Evolutionary conservation across 2,329 filamentous ascomycete species (phyloP), one percentile per base, ranked within the genome.

Genomic region (Mollisia scopiformis): DNA sequence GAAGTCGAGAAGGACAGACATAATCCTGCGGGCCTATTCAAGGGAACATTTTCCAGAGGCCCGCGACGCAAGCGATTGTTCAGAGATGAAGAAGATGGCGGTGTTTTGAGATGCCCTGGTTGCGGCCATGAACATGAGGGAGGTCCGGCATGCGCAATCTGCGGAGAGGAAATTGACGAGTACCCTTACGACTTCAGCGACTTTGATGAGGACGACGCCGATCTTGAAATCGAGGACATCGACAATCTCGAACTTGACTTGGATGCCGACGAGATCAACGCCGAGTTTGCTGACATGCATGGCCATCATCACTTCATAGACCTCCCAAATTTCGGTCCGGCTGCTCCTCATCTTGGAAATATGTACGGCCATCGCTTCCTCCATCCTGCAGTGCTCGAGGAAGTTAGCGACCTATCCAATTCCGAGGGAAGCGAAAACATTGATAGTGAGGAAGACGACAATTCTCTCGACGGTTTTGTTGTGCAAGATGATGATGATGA

Each of bases 111-210:
- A 65, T 91, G 88, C 71, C 87, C 87, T 1, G 64, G 76, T 2
- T 91, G 88, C 73, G 75, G 79, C 8, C 84, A 83, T 80, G 88
- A 90, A 72, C 76, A 90, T 50, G 84, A 87, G 69, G 85, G 87
- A 46, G 84, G 84, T 4, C 65, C 58, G 66, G 73, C 68, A 3
- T 91, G 88, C 67, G 64, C 71, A 23, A 76, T 79, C 21, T 90
- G 88, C 59, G 80, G 82, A 53, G 84, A 82, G 55, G 78, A 80
- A 54, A 76, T 80, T 23, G 80, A 82, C 72, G 56, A 74, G 74
- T 59, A 74, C 68, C 25, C 75, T 70, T 68, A 75, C 69, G 74
- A 75, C 68, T 79, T 78, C 67, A 81, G 76, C 59, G 79, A 79
- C 57, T 76, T 62, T 27, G 66, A 59, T 19, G 57, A 63, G 2